Evolutionary conservation across 2,329 filamentous ascomycete genomes (phyloP), one percentile per base, ranked within the genome.

Genomic region (Ophiostoma triangulosporum): DNA sequence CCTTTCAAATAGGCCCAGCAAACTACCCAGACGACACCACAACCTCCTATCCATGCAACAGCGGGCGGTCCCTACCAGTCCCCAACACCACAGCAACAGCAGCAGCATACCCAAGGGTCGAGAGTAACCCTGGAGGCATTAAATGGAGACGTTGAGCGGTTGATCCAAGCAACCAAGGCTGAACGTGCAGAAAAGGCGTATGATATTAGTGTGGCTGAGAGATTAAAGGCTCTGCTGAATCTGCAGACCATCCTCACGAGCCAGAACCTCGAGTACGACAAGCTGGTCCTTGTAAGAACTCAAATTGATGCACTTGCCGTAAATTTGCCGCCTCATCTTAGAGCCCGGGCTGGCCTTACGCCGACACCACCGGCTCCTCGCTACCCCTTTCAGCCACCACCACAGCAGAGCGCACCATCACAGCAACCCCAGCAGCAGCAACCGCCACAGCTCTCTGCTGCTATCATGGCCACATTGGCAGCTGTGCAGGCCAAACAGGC

Each of bases 181-280:
- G 84, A 89, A 63, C 85, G 88, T 70, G 82, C 84, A 60, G 79
- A 79, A 60, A 88, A 83, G 66, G 84, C 85, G 57, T 79, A 83
- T 73, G 86, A 95, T 73, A 70, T 75, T 68, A 79, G 81, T 69
- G 76, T 88, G 65, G 84, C 88, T 66, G 83, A 80, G 64, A 87
- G 86, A 69, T 73, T 95, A 64, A 86, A 88, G 70, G 88, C 89
- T 58, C 78, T 96, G 61, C 73, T 90, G 68, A 87, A 93, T 68
- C 77, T 97, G 59, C 88, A 95, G 71, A 81, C 76, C 60, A 79
- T 91, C 60, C 73, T 96, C 64, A 81, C 86, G 66, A 83, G 76
- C 61, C 85, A 88, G 68, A 82, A 83, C 64, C 75, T 95, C 65
- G 84, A 84, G 56, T 81, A 82, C 62, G 83, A 90, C 64, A 86